Evolutionary conservation across 208 protist genomes (phyloP).

Genomic region (Perkinsela sp.): DNA sequence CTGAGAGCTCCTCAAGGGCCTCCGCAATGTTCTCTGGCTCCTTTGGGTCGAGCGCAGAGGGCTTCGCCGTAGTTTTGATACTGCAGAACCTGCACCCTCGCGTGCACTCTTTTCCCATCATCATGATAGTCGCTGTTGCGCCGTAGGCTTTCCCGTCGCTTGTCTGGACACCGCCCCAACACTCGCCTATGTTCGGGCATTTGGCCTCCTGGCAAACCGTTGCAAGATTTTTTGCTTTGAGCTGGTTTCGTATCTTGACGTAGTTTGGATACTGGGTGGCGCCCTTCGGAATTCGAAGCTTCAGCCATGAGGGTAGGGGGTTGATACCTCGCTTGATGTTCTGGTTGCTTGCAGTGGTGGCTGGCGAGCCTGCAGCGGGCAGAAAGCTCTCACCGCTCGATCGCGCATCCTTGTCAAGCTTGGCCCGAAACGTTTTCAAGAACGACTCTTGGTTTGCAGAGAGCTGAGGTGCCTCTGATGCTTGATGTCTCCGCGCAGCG

Average conservation of each 20-base stretch:
- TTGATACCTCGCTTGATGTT: slow-evolving; percentile 26
- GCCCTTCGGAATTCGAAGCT: slow-evolving; percentile 59
- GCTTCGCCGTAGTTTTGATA: slow-evolving; percentile 70
- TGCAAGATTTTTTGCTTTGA: slow-evolving; percentile 50
- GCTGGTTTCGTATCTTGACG: slow-evolving; percentile 31
- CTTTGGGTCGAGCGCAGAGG: slow-evolving; percentile 69
- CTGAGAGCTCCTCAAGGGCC: slow-evolving; percentile 75
- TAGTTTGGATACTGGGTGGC: slow-evolving; percentile 34
- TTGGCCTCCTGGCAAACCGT: slow-evolving; percentile 77
- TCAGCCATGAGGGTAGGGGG: slow-evolving; percentile 61
- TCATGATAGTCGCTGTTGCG: slow-evolving; percentile 89
- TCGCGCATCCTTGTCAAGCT: slow-evolving; percentile 1
- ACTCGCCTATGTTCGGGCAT: slow-evolving; percentile 92
- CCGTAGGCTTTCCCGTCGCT: slow-evolving; percentile 25
- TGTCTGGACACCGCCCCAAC: slow-evolving; percentile 65
- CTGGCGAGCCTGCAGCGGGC: background rate
- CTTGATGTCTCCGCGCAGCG: too few species aligned
- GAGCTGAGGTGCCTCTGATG: too few species aligned
- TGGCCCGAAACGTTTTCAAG: background rate
- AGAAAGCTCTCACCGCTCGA: background rate
- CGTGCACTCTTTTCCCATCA: slow-evolving; percentile 90
- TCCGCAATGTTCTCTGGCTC: slow-evolving; percentile 74
- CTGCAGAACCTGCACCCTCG: slow-evolving; percentile 90
- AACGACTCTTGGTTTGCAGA: background rate
- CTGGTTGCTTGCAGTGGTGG: background rate